Evolutionary conservation across 2,329 filamentous ascomycete species (phyloP).

Genomic region (Paramyrothecium sp.): DNA sequence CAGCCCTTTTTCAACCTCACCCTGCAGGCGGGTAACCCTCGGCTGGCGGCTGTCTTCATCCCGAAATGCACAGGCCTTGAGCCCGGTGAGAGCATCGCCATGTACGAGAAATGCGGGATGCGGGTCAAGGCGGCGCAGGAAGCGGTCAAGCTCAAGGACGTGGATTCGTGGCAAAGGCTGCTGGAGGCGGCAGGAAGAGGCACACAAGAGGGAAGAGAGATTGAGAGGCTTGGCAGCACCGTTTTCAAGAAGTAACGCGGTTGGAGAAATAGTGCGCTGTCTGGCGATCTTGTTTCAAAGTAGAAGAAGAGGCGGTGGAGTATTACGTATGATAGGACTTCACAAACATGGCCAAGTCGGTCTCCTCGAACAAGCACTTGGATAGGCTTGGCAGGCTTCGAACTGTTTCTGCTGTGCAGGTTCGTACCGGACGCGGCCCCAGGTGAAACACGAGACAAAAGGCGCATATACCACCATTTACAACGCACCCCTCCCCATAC

Average conservation of each 20-base stretch:
- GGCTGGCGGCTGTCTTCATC: slow-evolving; percentile 79
- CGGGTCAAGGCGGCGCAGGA: slow-evolving; percentile 87
- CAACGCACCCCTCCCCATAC: too few species aligned
- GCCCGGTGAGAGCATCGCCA: slow-evolving; percentile 70
- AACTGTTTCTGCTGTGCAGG: neutral
- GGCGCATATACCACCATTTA: too few species aligned
- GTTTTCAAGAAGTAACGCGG: slow-evolving; percentile 45
- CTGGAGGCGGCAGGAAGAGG: slow-evolving; percentile 70
- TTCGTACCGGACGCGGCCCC: too few species aligned
- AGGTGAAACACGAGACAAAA: too few species aligned
- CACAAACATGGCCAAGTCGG: neutral
- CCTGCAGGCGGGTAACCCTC: slow-evolving; percentile 84
- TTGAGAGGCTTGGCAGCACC: slow-evolving; percentile 72
- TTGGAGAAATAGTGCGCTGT: neutral
- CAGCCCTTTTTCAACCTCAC: slow-evolving; percentile 90
- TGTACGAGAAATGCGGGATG: slow-evolving; percentile 97
- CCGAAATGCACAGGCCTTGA: slow-evolving; percentile 78
- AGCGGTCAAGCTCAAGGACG: slow-evolving; percentile 78
- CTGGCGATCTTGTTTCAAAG: neutral
- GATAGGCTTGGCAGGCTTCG: neutral
- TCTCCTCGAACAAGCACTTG: neutral
- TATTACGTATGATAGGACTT: neutral
- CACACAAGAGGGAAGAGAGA: slow-evolving; percentile 68
- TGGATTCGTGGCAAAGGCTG: slow-evolving; percentile 70
- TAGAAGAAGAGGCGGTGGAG: neutral